phyloP scores from a whole-genome alignment of 257 asterid genomes.

The Salvia miltiorrhiza region DNA sequence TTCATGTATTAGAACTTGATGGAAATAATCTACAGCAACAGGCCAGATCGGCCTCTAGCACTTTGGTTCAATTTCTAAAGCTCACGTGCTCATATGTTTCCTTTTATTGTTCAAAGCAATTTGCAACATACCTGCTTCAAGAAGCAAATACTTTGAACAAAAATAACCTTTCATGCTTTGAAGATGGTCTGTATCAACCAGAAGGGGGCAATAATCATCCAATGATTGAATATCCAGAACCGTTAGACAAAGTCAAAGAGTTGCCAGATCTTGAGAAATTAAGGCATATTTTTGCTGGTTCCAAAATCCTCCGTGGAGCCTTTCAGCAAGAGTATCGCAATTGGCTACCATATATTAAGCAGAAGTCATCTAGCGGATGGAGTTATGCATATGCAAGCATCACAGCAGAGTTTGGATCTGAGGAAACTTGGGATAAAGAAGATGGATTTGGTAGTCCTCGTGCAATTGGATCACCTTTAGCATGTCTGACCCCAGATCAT shows the following conservation, averaged over 20 bases:
- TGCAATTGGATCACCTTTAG: conserved; percentile 80
- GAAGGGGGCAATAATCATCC: conserved; percentile 31
- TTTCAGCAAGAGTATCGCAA: conserved; percentile 47
- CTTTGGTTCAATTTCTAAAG: conserved; percentile 45
- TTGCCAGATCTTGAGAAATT: conserved; percentile 47
- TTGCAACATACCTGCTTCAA: conserved; percentile 55
- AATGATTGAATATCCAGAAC: conserved; percentile 26
- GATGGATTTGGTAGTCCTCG: conserved; percentile 61
- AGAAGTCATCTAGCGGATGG: conserved; percentile 66
- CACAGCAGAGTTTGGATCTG: conserved; percentile 62
- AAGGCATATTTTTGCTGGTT: conserved; percentile 49
- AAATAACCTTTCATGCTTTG: conserved; percentile 35
- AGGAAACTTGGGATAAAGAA: conserved; percentile 60
- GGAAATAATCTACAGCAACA: conserved; percentile 31
- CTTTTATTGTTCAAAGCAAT: conserved; percentile 53
- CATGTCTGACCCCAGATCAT: conserved; percentile 80
- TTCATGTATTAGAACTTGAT: conserved; percentile 23
- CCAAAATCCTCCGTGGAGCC: conserved; percentile 44
- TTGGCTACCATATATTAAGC: conserved; percentile 53
- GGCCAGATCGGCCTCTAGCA: conserved; percentile 31
- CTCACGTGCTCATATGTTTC: conserved; percentile 51
- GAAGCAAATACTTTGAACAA: conserved; percentile 44
- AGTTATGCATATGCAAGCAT: conserved; percentile 53
- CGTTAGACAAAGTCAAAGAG: conserved; percentile 33
- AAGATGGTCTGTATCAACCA: conserved; percentile 35